These are phyloP conservation scores for Crithidia fasciculata DNA, from an alignment of 208 protist species.

Conservation along the genomic window DNA sequence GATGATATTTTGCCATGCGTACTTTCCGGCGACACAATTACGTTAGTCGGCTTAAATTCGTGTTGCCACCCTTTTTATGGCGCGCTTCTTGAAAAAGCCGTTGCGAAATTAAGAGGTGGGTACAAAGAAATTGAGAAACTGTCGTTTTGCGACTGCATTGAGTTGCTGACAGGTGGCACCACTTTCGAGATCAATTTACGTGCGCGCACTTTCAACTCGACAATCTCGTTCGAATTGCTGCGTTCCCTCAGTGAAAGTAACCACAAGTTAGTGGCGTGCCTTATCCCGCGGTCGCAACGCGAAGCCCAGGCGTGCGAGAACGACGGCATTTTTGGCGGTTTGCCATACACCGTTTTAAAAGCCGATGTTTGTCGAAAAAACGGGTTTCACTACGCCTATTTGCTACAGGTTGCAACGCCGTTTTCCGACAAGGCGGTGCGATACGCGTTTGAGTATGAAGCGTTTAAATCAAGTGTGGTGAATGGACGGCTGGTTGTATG, in stretches of 20 bases:
- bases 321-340: constrained; percentile 22
- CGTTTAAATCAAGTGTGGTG: constrained; percentile 10
- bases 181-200: constrained; percentile 58
- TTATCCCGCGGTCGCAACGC: constrained; percentile 10
- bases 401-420: constrained; percentile 26
- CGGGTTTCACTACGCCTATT: constrained; percentile 27
- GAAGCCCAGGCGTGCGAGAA: constrained; percentile 24
- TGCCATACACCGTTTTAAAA: constrained; percentile 30
- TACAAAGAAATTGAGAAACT: constrained; percentile 57
- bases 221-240: constrained; percentile 22
- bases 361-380: constrained; percentile 32
- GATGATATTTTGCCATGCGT: constrained; percentile 68
- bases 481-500: constrained; percentile 54
- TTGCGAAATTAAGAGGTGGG: constrained; percentile 68
- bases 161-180: constrained; percentile 61
- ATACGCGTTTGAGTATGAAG: constrained; percentile 16
- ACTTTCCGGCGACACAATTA: constrained; percentile 5
- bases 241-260: constrained; percentile 22
- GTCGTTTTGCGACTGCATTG: constrained; percentile 52
- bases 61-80: constrained; percentile 59
- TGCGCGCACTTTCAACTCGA: neutral
- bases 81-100: constrained; percentile 68
- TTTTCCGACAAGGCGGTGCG: constrained; percentile 6
- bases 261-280: constrained; percentile 24
- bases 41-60: constrained; percentile 46